Base-by-base conservation (phyloP, 176 grass and related monocot genomes). In the Aegilops speltoides region DNA sequence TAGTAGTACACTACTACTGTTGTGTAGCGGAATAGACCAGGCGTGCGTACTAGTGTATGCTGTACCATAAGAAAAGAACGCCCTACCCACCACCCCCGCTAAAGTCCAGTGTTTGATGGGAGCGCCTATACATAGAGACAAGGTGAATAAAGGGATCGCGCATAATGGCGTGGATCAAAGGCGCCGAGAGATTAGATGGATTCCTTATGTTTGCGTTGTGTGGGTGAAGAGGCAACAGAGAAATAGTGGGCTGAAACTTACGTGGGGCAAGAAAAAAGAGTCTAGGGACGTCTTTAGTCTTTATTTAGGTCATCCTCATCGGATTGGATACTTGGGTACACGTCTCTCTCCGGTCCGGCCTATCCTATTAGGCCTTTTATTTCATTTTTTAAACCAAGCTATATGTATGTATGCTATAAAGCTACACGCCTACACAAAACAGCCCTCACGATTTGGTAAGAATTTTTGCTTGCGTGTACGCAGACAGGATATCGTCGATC, bases 111-210 rank as follows among this genome's bases (percentile, higher is more conserved):
- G 63, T 22, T 22, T 9, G 80, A 87, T 84, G 80, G 65, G 80
- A 29, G 34, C 71, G 23, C 73, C 79, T 59, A 33, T 19, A 61
- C 34, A 45, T 78, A 84, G 81, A 87, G 89, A 91, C 81, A 91
- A 13, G 89, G 76, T 80, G 89, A 80, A 87, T 84, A 91, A 91
- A 91, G 81, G 85, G 8, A 52, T 61, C 60, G 20, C 68, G 81
- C 81, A 37, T 68, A 84, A 87, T 84, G 81, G 76, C 85, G 68
- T 84, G 89, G 85, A 91, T 84, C 76, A 91, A 87, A 87, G 80
- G 67, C 80, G 31, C 73, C 83, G 74, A 48, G 65, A 68, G 89
- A 75, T 84, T 73, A 87, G 74, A 90, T 73, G 74, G 74, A 90
- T 87, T 87, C 85, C 89, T 56, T 57, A 74, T 75, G 85, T 84